These are phyloP conservation scores for Serendipita sp. DNA, from an alignment of 768 basidiomycete genomes.

Conservation along the genomic window DNA sequence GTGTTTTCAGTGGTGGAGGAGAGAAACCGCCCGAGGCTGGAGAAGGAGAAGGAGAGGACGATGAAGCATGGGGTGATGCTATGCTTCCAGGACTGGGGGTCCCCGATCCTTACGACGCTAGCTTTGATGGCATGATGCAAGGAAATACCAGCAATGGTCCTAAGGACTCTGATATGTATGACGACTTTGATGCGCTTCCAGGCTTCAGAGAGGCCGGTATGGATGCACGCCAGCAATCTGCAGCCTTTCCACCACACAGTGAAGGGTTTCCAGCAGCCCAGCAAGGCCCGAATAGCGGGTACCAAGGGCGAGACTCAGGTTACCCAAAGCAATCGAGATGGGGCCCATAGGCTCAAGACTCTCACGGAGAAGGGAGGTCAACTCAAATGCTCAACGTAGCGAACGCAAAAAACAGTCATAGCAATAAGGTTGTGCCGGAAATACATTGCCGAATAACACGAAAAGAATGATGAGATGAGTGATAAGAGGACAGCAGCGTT, in stretches of 20 bases:
- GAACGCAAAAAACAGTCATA: too few relatives aligned
- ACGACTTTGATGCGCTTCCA: conserved; percentile 2
- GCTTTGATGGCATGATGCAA: not conserved
- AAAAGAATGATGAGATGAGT: not conserved
- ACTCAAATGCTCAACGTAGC: too few relatives aligned
- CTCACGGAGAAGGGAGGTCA: too few relatives aligned
- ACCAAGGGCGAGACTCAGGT: too few relatives aligned
- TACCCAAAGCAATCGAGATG: too few relatives aligned
- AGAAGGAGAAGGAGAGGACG: conserved; percentile 25
- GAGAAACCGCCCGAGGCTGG: conserved; percentile 66
- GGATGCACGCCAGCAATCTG: not conserved
- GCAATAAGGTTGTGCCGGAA: not conserved
- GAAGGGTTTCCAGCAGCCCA: too few relatives aligned
- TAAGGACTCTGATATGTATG: not conserved
- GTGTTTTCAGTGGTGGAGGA: conserved; percentile 63
- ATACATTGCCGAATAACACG: not conserved
- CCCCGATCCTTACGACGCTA: not conserved
- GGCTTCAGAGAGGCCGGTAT: not conserved
- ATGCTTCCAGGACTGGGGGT: conserved; percentile 53
- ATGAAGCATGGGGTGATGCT: conserved; percentile 38
- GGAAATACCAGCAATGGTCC: not conserved
- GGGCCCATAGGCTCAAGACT: too few relatives aligned
- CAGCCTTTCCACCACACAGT: too few relatives aligned
- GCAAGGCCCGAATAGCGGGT: too few relatives aligned
- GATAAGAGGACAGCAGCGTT: not conserved